Conservation (phyloP, 2,329 filamentous ascomycete species). For the Fusarium redolens region DNA sequence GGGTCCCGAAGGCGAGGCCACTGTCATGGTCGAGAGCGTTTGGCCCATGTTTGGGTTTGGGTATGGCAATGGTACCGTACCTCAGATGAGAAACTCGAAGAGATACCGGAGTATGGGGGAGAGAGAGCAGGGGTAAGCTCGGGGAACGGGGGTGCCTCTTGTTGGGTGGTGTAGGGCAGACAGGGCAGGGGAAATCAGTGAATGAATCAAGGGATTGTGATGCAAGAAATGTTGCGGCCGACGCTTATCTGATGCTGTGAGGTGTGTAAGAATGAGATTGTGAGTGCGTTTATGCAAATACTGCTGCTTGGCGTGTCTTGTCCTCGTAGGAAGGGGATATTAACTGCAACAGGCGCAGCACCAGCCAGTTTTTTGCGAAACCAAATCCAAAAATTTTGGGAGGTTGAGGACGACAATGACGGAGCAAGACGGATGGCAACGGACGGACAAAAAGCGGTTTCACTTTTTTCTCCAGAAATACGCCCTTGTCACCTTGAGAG, state of each 20-base stretch:
- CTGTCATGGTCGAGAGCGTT: slow-evolving; percentile 44
- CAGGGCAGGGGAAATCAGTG: slow-evolving; percentile 23
- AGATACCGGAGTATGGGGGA: slow-evolving; percentile 38
- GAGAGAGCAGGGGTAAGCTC: slow-evolving; percentile 32
- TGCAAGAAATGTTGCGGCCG: slow-evolving; percentile 19
- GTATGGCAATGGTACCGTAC: slow-evolving; percentile 15
- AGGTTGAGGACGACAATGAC: slow-evolving; percentile 22
- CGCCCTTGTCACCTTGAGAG: slow-evolving; percentile 32
- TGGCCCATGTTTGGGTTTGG: slow-evolving; percentile 40
- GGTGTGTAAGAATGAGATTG: slow-evolving; percentile 6
- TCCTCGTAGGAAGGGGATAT: slow-evolving; percentile 1
- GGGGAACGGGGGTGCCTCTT: slow-evolving; percentile 23
- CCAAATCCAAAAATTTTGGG: slow-evolving; percentile 7
- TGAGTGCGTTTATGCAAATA: background rate
- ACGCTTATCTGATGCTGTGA: slow-evolving; percentile 22
- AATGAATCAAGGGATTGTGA: slow-evolving; percentile 31
- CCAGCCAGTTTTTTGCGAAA: slow-evolving; percentile 19
- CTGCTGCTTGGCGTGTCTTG: slow-evolving; percentile 5
- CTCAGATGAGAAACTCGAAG: slow-evolving; percentile 33
- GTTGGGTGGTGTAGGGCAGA: slow-evolving; percentile 32
- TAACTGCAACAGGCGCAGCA: background rate
- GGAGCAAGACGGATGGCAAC: slow-evolving; percentile 29
- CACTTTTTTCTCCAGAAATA: slow-evolving; percentile 28
- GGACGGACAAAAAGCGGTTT: slow-evolving; percentile 34
- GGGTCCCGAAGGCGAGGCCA: slow-evolving; percentile 44